phyloP scores from a whole-genome alignment of 2,329 filamentous ascomycete genomes.

The Daldinia sp. region DNA sequence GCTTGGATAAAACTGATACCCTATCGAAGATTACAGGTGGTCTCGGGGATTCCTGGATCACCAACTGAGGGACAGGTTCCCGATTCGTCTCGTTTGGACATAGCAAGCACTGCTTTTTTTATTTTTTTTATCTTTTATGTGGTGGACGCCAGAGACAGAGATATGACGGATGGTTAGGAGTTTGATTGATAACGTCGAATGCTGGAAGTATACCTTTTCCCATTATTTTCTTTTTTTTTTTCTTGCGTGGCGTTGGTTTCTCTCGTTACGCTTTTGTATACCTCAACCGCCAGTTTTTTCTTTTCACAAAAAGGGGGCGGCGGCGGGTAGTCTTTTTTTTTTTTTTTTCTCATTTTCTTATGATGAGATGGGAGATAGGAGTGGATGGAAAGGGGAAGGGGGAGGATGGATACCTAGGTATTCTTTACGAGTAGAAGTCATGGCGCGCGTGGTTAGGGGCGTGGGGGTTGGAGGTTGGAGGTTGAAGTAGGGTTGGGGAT shows the following conservation, averaged over 20 bases:
- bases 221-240: background rate
- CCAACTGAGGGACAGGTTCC: background rate
- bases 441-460: too few relatives aligned
- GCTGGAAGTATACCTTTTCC: slow-evolving; percentile 14
- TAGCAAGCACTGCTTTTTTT: background rate
- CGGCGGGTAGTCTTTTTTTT: background rate
- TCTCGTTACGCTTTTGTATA: slow-evolving; percentile 4
- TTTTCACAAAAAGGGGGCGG: background rate
- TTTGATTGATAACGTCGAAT: background rate
- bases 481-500: background rate
- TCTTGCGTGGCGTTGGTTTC: slow-evolving; percentile 18
- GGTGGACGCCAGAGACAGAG: too few relatives aligned
- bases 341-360: background rate
- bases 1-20: background rate
- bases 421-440: background rate
- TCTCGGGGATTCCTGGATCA: too few relatives aligned
- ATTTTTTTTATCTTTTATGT: too few relatives aligned
- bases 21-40: background rate
- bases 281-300: background rate
- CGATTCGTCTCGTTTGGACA: background rate
- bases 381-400: too few relatives aligned
- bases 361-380: background rate
- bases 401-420: background rate
- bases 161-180: background rate
- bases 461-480: too few relatives aligned